Conservation (phyloP, 345 rosid genomes). For the Aegle marmelos region DNA sequence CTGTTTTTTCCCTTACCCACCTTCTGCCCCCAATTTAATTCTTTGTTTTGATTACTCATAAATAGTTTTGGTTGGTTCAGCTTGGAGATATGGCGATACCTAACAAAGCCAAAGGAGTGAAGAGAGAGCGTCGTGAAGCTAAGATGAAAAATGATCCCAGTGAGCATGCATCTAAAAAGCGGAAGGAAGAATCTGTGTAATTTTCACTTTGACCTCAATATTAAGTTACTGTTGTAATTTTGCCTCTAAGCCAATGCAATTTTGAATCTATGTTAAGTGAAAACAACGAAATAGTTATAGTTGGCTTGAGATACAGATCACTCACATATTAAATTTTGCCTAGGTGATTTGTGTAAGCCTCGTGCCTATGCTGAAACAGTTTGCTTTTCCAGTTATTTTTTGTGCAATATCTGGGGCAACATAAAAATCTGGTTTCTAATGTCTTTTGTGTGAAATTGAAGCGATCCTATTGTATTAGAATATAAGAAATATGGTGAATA, state of each 20-base stretch:
- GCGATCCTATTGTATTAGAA: not conserved
- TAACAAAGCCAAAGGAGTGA: conserved; percentile 78
- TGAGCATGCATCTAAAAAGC: conserved; percentile 53
- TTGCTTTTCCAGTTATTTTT: not conserved
- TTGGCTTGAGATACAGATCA: not conserved
- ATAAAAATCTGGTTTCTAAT: no score
- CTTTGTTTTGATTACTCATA: not conserved
- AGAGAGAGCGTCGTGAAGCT: conserved; percentile 90
- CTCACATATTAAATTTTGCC: not conserved
- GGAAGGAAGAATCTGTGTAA: conserved; percentile 51
- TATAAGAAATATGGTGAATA: not conserved
- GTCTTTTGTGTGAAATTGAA: not conserved
- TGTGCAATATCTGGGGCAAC: not conserved
- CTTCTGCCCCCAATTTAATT: not conserved
- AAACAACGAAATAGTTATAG: not conserved
- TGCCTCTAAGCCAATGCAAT: not conserved
- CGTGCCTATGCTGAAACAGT: not conserved
- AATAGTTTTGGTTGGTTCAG: conserved; percentile 25
- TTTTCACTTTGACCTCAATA: not conserved
- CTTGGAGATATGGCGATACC: conserved; percentile 52
- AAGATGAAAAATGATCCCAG: conserved; percentile 40
- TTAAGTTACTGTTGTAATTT: not conserved
- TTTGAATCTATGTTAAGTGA: not conserved
- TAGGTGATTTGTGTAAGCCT: not conserved
- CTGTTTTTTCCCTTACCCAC: not conserved